Conservation (phyloP, 768 basidiomycete genomes). For the Gymnopilus dilepis region DNA sequence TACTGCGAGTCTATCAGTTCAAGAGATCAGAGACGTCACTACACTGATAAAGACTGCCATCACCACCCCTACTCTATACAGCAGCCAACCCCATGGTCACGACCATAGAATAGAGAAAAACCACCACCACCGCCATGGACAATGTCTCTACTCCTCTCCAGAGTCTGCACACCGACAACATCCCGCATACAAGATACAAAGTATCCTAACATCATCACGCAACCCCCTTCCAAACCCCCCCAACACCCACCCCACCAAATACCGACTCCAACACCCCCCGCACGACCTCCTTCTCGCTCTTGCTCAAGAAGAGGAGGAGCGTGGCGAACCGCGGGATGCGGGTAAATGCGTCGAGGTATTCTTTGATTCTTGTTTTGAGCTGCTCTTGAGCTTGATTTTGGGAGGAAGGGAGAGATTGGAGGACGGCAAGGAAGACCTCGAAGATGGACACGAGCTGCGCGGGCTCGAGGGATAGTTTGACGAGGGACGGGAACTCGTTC, state of each 20-base stretch:
- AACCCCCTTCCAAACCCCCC: slow-evolving; percentile 33
- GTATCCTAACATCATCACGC: neutral
- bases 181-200: no score
- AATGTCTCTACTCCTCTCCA: no score
- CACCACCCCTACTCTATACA: no score
- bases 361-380: slow-evolving; percentile 33
- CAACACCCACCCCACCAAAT: slow-evolving; percentile 28
- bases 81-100: no score
- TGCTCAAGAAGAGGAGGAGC: slow-evolving; percentile 65
- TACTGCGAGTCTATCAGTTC: no score
- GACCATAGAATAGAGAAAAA: no score
- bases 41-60: no score
- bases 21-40: no score
- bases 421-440: slow-evolving; percentile 46
- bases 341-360: slow-evolving; percentile 59
- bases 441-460: slow-evolving; percentile 62
- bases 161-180: no score
- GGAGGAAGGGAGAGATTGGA: slow-evolving; percentile 17
- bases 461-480: slow-evolving; percentile 75
- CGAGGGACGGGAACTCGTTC: slow-evolving; percentile 59
- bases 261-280: slow-evolving; percentile 51
- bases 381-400: slow-evolving; percentile 16
- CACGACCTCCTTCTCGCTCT: slow-evolving; percentile 54
- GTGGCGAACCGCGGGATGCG: slow-evolving; percentile 67
- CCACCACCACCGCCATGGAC: no score